These are phyloP conservation scores for Aspergillus pseudoglaucus DNA, from an alignment of 2,329 filamentous ascomycete genomes.

Conservation along the genomic window DNA sequence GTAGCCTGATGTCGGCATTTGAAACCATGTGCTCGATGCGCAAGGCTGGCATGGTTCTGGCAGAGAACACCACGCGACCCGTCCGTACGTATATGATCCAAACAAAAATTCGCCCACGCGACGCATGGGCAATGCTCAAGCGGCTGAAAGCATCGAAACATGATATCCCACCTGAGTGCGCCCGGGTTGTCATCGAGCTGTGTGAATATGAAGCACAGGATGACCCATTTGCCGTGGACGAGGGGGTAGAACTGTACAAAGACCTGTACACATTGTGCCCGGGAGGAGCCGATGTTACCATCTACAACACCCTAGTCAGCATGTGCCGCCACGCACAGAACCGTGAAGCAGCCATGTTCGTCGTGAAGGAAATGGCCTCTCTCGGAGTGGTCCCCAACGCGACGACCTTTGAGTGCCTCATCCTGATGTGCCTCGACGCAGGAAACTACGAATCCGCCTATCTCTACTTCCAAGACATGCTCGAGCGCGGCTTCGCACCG, in stretches of 20 bases:
- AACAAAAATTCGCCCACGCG: slow-evolving; percentile 40
- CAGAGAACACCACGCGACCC: slow-evolving; percentile 55
- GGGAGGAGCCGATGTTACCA: slow-evolving; percentile 38
- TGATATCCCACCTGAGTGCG: slow-evolving; percentile 44
- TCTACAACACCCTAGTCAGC: slow-evolving; percentile 56
- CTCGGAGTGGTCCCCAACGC: slow-evolving; percentile 49
- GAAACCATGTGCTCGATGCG: slow-evolving; percentile 68
- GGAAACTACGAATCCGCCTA: slow-evolving; percentile 30
- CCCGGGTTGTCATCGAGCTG: slow-evolving; percentile 46
- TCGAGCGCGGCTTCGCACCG: slow-evolving; percentile 22
- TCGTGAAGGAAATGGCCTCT: slow-evolving; percentile 56
- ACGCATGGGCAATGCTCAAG: slow-evolving; percentile 53
- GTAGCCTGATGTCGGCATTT: slow-evolving; percentile 61
- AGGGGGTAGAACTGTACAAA: slow-evolving; percentile 57
- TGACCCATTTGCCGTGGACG: slow-evolving; percentile 32
- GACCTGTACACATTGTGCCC: slow-evolving; percentile 48
- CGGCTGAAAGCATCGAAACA: slow-evolving; percentile 46
- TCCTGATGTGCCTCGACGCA: slow-evolving; percentile 49
- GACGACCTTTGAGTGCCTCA: slow-evolving; percentile 57
- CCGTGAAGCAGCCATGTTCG: slow-evolving; percentile 54
- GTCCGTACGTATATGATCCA: slow-evolving; percentile 53
- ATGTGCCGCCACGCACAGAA: slow-evolving; percentile 42
- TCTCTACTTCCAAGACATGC: slow-evolving; percentile 34
- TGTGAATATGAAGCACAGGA: slow-evolving; percentile 37
- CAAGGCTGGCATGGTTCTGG: slow-evolving; percentile 53